These are phyloP conservation scores for Porphyra umbilicalis DNA, from an alignment of 31 red algal species.

Conservation along the genomic window DNA sequence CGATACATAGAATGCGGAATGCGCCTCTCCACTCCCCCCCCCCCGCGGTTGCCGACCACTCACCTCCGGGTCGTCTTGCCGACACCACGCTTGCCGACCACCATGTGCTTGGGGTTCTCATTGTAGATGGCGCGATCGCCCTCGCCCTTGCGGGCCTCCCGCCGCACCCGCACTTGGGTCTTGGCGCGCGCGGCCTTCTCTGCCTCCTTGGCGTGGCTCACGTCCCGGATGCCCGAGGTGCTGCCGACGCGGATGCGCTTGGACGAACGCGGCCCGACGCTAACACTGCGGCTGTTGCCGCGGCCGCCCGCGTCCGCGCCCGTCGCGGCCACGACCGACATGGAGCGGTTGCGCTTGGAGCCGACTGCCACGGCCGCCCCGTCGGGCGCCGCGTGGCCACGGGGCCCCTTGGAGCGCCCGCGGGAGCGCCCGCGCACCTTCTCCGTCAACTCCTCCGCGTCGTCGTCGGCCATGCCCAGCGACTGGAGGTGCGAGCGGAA, in stretches of 20 bases:
- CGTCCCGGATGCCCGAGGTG: slow-evolving; percentile 58
- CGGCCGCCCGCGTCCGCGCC: slow-evolving; percentile 25
- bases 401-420: neutral
- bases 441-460: slow-evolving; percentile 40
- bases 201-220: slow-evolving; percentile 56
- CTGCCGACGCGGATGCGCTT: slow-evolving; percentile 33
- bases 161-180: slow-evolving; percentile 30
- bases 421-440: neutral
- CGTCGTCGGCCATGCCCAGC: slow-evolving; percentile 46
- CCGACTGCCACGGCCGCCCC: neutral
- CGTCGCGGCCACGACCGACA: slow-evolving; percentile 27
- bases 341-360: slow-evolving; percentile 20
- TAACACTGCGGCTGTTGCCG: slow-evolving; percentile 17
- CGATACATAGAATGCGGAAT: too few relatives aligned
- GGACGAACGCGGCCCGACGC: slow-evolving; percentile 9
- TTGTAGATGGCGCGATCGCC: slow-evolving; percentile 75
- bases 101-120: slow-evolving; percentile 83
- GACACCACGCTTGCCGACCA: slow-evolving; percentile 83
- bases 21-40: too few relatives aligned
- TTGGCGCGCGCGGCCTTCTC: slow-evolving; percentile 45
- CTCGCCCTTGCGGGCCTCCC: slow-evolving; percentile 70
- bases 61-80: slow-evolving; percentile 72
- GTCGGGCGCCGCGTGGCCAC: neutral
- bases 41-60: too few relatives aligned
- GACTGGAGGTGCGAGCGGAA: slow-evolving; percentile 47